Base-by-base conservation (phyloP, 2,329 filamentous ascomycete species). In the Arthrobotrys iridis region DNA sequence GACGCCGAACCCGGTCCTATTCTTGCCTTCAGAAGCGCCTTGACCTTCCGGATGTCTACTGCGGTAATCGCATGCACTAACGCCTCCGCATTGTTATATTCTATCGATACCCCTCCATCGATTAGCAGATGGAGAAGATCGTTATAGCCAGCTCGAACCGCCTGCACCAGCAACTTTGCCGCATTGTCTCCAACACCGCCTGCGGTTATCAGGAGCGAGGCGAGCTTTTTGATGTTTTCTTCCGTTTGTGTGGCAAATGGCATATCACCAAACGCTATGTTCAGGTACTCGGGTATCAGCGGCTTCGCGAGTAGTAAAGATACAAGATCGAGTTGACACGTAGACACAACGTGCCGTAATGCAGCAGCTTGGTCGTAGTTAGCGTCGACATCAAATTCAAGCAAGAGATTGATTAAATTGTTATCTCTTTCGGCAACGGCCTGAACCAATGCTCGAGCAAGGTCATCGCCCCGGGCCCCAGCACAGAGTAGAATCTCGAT, bases 401-500 rank as follows among this genome's bases (percentile, higher is more conserved):
- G 40, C 5, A 75, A 48, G 13, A 70, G 18, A 24, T 50, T 72
- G 22, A 76, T 72, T 5, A 76, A 37, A 45, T 62, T 72, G 7
- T 37, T 60, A 20, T 76, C 73, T 20, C 65, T 20, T 52, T 76
- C 73, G 0, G 35, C 60, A 11, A 76, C 62, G 20, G 52, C 73
- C 8, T 57, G 59, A 5, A 66, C 28, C 22, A 72, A 63, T 10
- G 58, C 58, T 8, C 63, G 37, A 30, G 63, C 48, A 13, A 68
- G 30, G 11, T 75, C 71, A 18, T 68, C 48, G 1, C 71, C 71
- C 13, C 48, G 28, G 10, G 71, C 71, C 3, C 71, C 71, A 15
- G 63, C 63, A n/a, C 71, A 75, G 2, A 75, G 58, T 10, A 75
- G 26, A 33, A 75, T 75, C 33, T 75, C 71, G n/a, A 75, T 46